phyloP scores from a whole-genome alignment of 129 eudicot species.

The Centaurea solstitialis region DNA sequence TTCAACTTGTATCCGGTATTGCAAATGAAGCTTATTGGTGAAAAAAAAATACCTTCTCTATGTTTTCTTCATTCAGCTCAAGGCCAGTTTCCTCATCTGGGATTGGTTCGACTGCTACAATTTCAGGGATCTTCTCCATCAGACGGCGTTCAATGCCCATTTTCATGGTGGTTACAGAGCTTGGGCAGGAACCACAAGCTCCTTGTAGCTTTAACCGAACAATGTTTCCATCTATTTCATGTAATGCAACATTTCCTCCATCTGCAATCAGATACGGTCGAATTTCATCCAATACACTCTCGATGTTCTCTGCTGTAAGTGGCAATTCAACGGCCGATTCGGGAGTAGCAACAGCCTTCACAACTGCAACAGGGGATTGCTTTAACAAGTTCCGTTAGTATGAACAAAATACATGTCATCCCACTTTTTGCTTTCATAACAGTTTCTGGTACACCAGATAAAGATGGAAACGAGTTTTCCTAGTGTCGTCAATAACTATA shows the following conservation, averaged over 20 bases:
- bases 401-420: too few relatives aligned
- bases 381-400: neutral
- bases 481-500: neutral
- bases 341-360: slow-evolving; percentile 79
- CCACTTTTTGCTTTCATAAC: neutral
- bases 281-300: slow-evolving; percentile 84
- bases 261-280: slow-evolving; percentile 93
- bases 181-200: slow-evolving; percentile 99
- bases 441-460: neutral
- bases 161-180: slow-evolving; percentile 88
- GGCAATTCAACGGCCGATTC: slow-evolving; percentile 76
- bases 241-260: slow-evolving; percentile 95
- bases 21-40: neutral
- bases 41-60: slow-evolving; percentile 69
- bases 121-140: slow-evolving; percentile 94
- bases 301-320: slow-evolving; percentile 90
- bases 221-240: slow-evolving; percentile 87
- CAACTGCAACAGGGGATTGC: slow-evolving; percentile 46
- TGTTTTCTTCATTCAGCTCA: slow-evolving; percentile 88
- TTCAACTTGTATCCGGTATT: neutral
- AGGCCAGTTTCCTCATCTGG: slow-evolving; percentile 91
- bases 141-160: slow-evolving; percentile 91
- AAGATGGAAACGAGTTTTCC: neutral
- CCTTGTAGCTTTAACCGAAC: slow-evolving; percentile 90
- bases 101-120: slow-evolving; percentile 78